These are phyloP conservation scores for Pilaira anomala DNA, from an alignment of 192 early-diverging fungal genomes.

Conservation along the genomic window DNA sequence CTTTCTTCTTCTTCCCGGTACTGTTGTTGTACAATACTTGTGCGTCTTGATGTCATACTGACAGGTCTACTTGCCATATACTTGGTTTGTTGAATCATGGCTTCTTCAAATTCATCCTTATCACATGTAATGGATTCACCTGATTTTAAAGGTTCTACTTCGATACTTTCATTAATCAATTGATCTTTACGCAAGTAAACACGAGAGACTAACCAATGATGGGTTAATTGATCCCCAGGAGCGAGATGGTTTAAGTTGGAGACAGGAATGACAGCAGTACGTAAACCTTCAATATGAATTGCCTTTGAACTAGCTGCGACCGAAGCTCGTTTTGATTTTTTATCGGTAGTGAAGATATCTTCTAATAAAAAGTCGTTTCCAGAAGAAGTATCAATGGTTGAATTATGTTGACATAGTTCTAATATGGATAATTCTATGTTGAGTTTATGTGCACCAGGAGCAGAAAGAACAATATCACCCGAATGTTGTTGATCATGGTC, in stretches of 20 bases:
- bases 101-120: constrained; percentile 16
- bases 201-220: constrained; percentile 56
- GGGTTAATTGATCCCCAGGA: constrained; percentile 37
- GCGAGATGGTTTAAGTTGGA: constrained; percentile 20
- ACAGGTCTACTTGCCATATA: background rate
- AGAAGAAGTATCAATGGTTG: constrained; percentile 9
- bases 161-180: constrained; percentile 50
- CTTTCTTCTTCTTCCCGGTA: background rate
- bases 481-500: constrained; percentile 14
- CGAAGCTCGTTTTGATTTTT: background rate
- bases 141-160: constrained; percentile 44
- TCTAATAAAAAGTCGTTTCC: constrained; percentile 6
- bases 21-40: constrained; percentile 3
- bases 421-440: constrained; percentile 36
- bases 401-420: constrained; percentile 36
- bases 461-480: constrained; percentile 31
- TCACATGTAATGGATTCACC: constrained; percentile 40
- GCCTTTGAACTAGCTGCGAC: background rate
- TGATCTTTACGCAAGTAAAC: constrained; percentile 57
- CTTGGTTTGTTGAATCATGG: background rate
- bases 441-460: constrained; percentile 46
- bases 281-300: constrained; percentile 8
- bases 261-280: constrained; percentile 15
- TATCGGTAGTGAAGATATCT: background rate
- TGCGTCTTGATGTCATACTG: constrained; percentile 6